A percentile compares a stretch with the other conserved stretches of the same genome.
These are phyloP conservation scores for Amphibolis antarctica DNA, from an alignment of 106 monocot species.

Conservation along the genomic window DNA sequence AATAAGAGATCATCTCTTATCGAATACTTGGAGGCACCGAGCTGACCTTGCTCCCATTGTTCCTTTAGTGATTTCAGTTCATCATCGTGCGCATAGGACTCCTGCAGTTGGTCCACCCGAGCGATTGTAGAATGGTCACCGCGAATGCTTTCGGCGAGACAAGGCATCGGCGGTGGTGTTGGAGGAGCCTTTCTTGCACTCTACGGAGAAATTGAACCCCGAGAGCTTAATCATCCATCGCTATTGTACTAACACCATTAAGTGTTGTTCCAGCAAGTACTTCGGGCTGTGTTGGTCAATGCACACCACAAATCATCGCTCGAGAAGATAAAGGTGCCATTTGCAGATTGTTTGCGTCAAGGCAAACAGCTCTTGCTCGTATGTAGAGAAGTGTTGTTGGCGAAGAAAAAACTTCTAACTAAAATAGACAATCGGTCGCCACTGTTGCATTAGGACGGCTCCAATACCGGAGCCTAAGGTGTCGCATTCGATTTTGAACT, in stretches of 20 bases:
- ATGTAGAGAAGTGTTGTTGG: too few species aligned
- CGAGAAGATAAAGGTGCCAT: too few species aligned
- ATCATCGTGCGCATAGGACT: background rate
- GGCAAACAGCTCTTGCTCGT: too few species aligned
- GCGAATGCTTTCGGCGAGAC: background rate
- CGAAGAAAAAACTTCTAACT: too few species aligned
- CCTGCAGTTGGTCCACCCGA: background rate
- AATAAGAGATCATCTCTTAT: too few species aligned
- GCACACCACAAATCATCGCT: background rate
- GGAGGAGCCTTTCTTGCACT: background rate
- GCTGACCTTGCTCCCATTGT: background rate
- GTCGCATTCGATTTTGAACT: too few species aligned
- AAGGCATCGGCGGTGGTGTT: background rate
- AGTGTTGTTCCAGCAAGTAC: background rate
- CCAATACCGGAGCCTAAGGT: too few species aligned
- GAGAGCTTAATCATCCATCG: background rate
- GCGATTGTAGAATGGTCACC: background rate
- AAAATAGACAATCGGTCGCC: too few species aligned
- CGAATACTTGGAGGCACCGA: background rate
- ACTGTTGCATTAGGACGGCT: too few species aligned
- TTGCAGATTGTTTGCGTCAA: too few species aligned
- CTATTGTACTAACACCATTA: background rate
- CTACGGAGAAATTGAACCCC: background rate
- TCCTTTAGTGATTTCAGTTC: background rate
- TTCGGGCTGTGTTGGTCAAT: conserved; percentile 7